Base-by-base conservation (phyloP, 495 filamentous ascomycete species). In the Acidiella bohemica region DNA sequence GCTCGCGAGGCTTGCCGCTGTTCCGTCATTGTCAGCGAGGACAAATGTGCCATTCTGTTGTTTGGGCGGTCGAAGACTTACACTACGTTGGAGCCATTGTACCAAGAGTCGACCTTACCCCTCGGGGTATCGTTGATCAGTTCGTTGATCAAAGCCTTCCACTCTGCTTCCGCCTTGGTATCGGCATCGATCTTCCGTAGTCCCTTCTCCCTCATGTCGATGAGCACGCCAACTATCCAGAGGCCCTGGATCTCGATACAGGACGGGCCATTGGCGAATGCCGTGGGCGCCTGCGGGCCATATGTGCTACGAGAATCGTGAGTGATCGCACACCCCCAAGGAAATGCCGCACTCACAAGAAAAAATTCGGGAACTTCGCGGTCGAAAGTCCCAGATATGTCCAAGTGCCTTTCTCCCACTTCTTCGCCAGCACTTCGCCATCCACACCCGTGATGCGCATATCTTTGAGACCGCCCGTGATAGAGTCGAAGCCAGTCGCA, bases 401-500 rank as follows among this genome's bases (percentile, higher is more conserved):
- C 34, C 57, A 57, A 3, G 62, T 64, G 3, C 65, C 66, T 2
- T 41, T 23, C 16, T 39, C 46, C 72, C 73, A 75, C 33, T 67
- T 62, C 20, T 72, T 64, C 0, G 53, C 28, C 8, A 75, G 55
- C 11, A 53, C 49, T 5, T 54, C 42, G 4, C 63, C 67, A 31
- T 66, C 40, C 25, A 62, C 46, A 42, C 66, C 66, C 13, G 53
- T 51, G 36, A 76, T 49, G 3, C 65, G 64, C 46, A 76, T 63
- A 21, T 64, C 53, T 44, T 58, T 62, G 53, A 74, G 60, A 3
- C 59, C 62, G 9, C 72, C 72, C 4, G 66, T 72, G 10, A 68
- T 54, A 12, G 61, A 54, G 48, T 74, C 72, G 47, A 73, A 76
- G 0, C 72, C 72, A 5, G 72, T 76, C 9, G 71, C 71, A 36